phyloP scores from a whole-genome alignment of 495 filamentous ascomycete genomes.

The Tuber aestivum region DNA sequence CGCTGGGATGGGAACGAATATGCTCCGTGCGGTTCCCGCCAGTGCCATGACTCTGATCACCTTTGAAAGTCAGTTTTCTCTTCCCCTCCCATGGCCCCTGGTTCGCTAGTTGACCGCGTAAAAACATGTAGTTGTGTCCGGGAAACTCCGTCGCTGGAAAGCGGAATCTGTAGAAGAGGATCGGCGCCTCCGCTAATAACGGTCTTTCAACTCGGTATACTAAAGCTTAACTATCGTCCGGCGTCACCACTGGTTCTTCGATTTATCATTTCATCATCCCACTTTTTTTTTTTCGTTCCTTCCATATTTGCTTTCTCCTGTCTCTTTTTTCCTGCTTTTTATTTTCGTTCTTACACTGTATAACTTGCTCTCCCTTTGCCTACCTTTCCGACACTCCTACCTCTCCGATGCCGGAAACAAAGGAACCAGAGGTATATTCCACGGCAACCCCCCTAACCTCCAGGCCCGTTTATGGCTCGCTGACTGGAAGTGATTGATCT shows the following conservation, averaged over 20 bases:
- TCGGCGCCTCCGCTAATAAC: not conserved
- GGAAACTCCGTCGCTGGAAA: not conserved
- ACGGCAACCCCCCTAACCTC: not conserved
- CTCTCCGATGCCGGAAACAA: not conserved
- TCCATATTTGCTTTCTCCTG: not conserved
- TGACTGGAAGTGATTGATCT: not conserved
- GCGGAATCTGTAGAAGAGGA: not conserved
- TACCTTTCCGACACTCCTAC: too few relatives aligned
- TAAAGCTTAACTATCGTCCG: not conserved
- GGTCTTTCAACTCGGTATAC: not conserved
- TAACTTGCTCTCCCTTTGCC: not conserved
- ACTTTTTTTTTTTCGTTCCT: not conserved
- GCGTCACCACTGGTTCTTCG: not conserved
- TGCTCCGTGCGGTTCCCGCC: constrained; percentile 89
- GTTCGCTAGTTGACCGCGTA: not conserved
- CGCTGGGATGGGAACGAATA: constrained; percentile 94
- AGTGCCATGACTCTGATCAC: constrained; percentile 97
- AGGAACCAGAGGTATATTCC: not conserved
- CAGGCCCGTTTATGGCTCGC: not conserved
- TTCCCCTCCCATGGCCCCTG: not conserved
- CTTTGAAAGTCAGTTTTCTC: constrained; percentile 55
- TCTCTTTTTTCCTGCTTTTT: not conserved
- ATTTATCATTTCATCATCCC: not conserved
- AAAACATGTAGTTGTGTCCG: not conserved
- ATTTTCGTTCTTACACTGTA: not conserved